Conservation (phyloP, 441 rosid genomes). For the Codiaeum variegatum region DNA sequence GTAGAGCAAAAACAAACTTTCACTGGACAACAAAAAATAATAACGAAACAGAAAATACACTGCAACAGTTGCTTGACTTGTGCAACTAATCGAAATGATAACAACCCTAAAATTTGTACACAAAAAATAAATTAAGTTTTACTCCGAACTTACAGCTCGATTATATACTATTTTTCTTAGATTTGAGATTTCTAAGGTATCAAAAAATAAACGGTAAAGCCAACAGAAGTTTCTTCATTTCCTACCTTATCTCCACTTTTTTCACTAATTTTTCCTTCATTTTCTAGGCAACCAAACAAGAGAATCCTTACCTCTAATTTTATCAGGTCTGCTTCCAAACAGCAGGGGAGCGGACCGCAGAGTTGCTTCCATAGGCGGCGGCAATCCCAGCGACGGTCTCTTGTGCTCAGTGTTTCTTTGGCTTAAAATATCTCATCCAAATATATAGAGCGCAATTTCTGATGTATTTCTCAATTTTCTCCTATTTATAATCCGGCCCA, state of each 20-base stretch:
- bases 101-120: not conserved
- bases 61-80: not conserved
- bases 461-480: not conserved
- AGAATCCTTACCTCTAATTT: slow-evolving; percentile 28
- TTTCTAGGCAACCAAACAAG: slow-evolving; percentile 14
- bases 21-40: not conserved
- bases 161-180: not conserved
- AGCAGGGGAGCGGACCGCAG: slow-evolving; percentile 24
- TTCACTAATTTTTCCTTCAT: not conserved
- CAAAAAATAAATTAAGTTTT: not conserved
- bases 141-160: not conserved
- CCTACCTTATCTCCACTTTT: not conserved
- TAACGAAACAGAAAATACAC: not conserved
- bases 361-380: slow-evolving; percentile 42
- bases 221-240: not conserved
- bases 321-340: slow-evolving; percentile 18
- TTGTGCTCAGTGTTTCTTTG: not conserved
- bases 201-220: not conserved
- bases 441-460: not conserved
- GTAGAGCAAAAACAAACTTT: not conserved
- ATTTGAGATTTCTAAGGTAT: not conserved
- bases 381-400: not conserved
- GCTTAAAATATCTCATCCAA: slow-evolving; percentile 6
- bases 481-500: not conserved
- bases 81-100: not conserved